Base-by-base conservation (phyloP, 2,329 filamentous ascomycete species). In the Ophiostoma angusticollis region DNA sequence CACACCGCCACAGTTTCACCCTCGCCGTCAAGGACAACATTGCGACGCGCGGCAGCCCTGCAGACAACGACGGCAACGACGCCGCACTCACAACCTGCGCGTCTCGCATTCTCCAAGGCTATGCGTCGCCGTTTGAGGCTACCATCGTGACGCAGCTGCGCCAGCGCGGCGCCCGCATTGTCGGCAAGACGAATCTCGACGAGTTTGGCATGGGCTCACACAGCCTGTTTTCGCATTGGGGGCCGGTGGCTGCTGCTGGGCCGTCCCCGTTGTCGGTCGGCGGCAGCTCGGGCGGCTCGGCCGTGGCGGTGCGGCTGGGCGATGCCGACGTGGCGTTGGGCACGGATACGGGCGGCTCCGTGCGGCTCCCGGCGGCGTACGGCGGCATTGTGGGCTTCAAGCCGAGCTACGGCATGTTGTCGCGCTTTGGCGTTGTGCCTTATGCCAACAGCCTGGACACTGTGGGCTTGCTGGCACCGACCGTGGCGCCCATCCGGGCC, bases 401-500 rank as follows among this genome's bases (percentile, higher is more conserved):
- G 58, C 87, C 87, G 2, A 91, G 83, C 21, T 95, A 95, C 54
- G 87, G 87, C 13, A 71, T 89, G 61, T 58, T 95, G 22, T 93
- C 84, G 31, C 71, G 87, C 43, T 84, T 78, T 65, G 87, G 87
- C 1, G 83, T 95, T 3, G 74, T 95, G 35, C 80, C 85, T 12
- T 95, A 95, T 55, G 87, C 87, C 8, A 94, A 95, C 57, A 93
- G 84, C 2, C 64, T 95, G 8, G 87, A 95, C 54, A 94, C 87
- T 0, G 84, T 95, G 8, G 87, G 87, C 0, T 67, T 94, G 4
- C 49, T 94, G 31, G 76, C 78, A 1, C 61, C 56, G 33, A 64
- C 62, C 4, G 72, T 75, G 1, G 56, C 53, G n/a, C 55, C 53
- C 2, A 68, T 81, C 6, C 61, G 64, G 28, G 53, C 64, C 30